A percentile compares a stretch with the other conserved stretches of the same genome.
Evolutionary conservation across 352 stramenopile species (phyloP).

Genomic region (Globisporangium apiculatum): DNA sequence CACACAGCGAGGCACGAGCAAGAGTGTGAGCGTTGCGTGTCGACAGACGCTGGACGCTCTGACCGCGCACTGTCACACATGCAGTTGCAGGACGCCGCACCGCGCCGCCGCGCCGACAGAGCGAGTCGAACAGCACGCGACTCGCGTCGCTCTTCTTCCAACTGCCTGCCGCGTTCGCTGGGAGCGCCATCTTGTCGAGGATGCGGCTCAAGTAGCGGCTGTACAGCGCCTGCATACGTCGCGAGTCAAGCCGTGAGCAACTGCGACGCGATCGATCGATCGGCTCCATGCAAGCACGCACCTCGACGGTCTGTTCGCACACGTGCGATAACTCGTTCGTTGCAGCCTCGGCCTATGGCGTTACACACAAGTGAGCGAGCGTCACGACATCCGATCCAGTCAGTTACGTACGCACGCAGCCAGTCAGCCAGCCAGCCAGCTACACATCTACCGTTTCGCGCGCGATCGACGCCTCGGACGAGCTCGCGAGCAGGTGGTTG

Average conservation of each 20-base stretch:
- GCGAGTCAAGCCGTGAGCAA: neutral
- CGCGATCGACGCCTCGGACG: slow-evolving; percentile 38
- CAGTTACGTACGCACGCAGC: no score
- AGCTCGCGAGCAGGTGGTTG: slow-evolving; percentile 58
- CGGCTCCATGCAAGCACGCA: slow-evolving; percentile 13
- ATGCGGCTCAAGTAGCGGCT: slow-evolving; percentile 41
- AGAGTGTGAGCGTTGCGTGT: neutral
- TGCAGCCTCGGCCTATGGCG: slow-evolving; percentile 28
- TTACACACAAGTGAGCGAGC: neutral
- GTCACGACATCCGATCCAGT: no score
- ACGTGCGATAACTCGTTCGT: slow-evolving; percentile 26
- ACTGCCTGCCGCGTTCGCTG: slow-evolving; percentile 19
- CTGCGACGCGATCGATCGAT: no score
- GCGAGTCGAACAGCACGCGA: slow-evolving; percentile 69
- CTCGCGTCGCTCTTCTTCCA: slow-evolving; percentile 63
- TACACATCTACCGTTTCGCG: slow-evolving; percentile 36
- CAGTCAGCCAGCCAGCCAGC: no score
- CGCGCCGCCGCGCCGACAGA: slow-evolving; percentile 54
- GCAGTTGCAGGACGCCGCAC: slow-evolving; percentile 18
- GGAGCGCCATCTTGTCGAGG: slow-evolving; percentile 43
- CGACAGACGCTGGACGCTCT: neutral
- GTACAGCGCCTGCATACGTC: slow-evolving; percentile 41
- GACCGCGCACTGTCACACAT: neutral
- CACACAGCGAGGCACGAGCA: neutral
- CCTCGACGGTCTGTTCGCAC: slow-evolving; percentile 31